These are phyloP conservation scores for Inosperma sp. DNA, from an alignment of 768 basidiomycete species.

Conservation along the genomic window DNA sequence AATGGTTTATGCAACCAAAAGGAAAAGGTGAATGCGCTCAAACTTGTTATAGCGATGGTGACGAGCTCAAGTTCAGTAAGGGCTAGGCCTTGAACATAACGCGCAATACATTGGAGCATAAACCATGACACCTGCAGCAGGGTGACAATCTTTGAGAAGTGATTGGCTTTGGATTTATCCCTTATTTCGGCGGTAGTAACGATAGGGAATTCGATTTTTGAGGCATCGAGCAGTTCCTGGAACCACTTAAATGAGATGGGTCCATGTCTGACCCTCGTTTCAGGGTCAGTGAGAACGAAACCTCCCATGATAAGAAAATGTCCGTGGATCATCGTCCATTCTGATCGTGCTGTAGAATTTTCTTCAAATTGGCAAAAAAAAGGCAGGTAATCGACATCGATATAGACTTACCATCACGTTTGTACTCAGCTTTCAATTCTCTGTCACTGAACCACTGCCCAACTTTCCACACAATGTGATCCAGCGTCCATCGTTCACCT, in stretches of 20 bases:
- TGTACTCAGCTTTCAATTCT: no score
- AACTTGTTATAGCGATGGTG: constrained; percentile 28
- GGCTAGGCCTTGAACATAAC: constrained; percentile 20
- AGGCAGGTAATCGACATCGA: background rate
- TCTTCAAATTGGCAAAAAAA: no score
- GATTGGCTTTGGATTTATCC: background rate
- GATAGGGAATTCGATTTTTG: background rate
- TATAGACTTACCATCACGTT: no score
- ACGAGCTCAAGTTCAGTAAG: constrained; percentile 31
- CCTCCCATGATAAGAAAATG: constrained; percentile 7
- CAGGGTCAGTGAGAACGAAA: background rate
- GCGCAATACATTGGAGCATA: constrained; percentile 22
- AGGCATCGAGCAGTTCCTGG: background rate
- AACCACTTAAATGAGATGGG: background rate
- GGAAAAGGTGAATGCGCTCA: constrained; percentile 26
- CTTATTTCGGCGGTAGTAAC: background rate
- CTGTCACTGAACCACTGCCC: no score
- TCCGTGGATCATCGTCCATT: constrained; percentile 3
- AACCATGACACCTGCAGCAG: constrained; percentile 26
- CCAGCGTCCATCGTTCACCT: no score
- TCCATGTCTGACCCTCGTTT: background rate
- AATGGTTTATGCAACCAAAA: constrained; percentile 36
- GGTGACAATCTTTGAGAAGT: background rate
- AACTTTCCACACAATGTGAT: no score
- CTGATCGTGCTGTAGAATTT: no score